Evolutionary conservation across 495 filamentous ascomycete genomes (phyloP).

Genomic region (Penicillium riverlandense): DNA sequence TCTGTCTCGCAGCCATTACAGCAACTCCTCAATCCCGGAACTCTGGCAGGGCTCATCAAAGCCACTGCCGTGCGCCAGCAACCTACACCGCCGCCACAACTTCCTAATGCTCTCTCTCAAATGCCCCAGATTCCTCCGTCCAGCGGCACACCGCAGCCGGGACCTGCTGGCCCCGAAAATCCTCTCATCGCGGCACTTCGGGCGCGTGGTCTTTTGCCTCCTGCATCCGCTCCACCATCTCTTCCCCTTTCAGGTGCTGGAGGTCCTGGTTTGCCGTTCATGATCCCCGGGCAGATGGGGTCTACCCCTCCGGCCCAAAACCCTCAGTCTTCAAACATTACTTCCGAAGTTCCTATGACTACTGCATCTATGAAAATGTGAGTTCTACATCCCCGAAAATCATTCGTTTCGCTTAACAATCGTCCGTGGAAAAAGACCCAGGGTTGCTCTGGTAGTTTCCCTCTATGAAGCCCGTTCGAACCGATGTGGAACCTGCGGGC

Average conservation of each 20-base stretch:
- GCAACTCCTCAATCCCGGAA: slow-evolving; percentile 38
- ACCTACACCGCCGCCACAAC: slow-evolving; percentile 28
- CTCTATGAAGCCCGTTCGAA: slow-evolving; percentile 76
- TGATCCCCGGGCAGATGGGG: slow-evolving; percentile 34
- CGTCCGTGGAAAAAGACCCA: slow-evolving; percentile 49
- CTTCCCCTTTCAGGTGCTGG: slow-evolving; percentile 16
- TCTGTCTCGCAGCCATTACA: slow-evolving; percentile 34
- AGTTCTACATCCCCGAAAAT: slow-evolving; percentile 14
- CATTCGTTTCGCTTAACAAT: too few species aligned
- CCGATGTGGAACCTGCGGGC: slow-evolving; percentile 84
- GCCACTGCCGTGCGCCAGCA: slow-evolving; percentile 39
- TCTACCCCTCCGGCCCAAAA: slow-evolving; percentile 28
- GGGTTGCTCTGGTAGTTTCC: slow-evolving; percentile 59
- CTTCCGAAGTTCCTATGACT: slow-evolving; percentile 60
- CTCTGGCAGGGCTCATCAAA: slow-evolving; percentile 44
- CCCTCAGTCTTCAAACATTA: slow-evolving; percentile 23
- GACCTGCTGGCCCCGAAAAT: slow-evolving; percentile 24
- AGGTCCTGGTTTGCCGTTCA: slow-evolving; percentile 28
- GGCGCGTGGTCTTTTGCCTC: slow-evolving; percentile 40
- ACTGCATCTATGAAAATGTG: slow-evolving; percentile 75
- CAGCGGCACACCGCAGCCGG: slow-evolving; percentile 21
- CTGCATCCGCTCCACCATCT: slow-evolving; percentile 22
- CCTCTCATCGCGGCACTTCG: slow-evolving; percentile 40
- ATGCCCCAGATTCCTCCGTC: slow-evolving; percentile 13
- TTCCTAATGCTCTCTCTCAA: slow-evolving; percentile 19